Conservation (phyloP, 2,329 filamentous ascomycete species). For the Metarhizium sp. region DNA sequence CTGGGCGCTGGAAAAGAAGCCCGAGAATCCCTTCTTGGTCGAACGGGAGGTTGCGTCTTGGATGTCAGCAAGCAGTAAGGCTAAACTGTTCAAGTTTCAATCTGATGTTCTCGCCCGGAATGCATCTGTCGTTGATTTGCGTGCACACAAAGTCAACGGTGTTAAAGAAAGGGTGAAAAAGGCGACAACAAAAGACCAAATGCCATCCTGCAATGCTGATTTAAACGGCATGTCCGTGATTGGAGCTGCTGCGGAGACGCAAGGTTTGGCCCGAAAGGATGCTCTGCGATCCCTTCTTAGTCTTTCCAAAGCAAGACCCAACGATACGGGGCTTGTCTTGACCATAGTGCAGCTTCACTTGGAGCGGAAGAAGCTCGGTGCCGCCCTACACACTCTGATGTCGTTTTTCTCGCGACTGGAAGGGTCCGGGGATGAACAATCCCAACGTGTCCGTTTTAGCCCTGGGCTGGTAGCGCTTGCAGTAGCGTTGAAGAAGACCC, state of each 20-base stretch:
- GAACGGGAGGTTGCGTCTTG: constrained; percentile 52
- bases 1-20: constrained; percentile 29
- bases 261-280: constrained; percentile 52
- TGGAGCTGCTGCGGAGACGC: constrained; percentile 64
- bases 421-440: constrained; percentile 41
- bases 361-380: constrained; percentile 57
- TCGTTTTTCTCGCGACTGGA: constrained; percentile 66
- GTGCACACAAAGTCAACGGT: constrained; percentile 58
- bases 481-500: constrained; percentile 67
- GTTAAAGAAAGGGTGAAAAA: constrained; percentile 40
- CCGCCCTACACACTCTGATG: constrained; percentile 68
- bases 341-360: constrained; percentile 78
- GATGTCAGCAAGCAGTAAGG: constrained; percentile 41
- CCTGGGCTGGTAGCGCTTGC: constrained; percentile 76
- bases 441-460: constrained; percentile 65
- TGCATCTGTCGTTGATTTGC: constrained; percentile 52
- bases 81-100: constrained; percentile 67
- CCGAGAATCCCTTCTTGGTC: constrained; percentile 56
- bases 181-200: constrained; percentile 21
- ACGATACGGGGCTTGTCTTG: constrained; percentile 71
- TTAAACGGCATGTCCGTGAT: constrained; percentile 36
- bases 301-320: constrained; percentile 63
- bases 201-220: constrained; percentile 21
- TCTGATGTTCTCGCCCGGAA: constrained; percentile 47
- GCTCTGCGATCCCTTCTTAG: constrained; percentile 61